Percentiles rank a stretch among this genome's conserved stretches.
phyloP scores from a whole-genome alignment of 75 land plant genomes.

The Cunninghamia lanceolata region DNA sequence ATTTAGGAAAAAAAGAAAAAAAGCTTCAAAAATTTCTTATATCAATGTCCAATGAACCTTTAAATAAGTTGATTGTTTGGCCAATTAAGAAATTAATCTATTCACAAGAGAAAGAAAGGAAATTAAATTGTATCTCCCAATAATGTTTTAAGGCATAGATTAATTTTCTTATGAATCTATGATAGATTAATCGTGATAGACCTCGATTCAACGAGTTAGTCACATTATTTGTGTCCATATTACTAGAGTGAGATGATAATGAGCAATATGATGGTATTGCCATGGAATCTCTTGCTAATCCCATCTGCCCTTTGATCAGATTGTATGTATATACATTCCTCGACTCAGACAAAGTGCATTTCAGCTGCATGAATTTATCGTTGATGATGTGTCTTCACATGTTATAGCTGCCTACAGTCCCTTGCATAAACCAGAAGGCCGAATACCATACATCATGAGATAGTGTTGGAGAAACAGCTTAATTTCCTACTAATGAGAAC shows the following conservation, averaged over 20 bases:
- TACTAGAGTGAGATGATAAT: background rate
- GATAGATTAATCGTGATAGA: background rate
- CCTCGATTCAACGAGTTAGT: too few relatives aligned
- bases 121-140: background rate
- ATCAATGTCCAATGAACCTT: too few relatives aligned
- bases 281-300: background rate
- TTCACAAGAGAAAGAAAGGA: background rate
- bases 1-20: too few relatives aligned
- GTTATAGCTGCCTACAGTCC: background rate
- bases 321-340: background rate
- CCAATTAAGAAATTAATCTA: too few relatives aligned
- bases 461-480: too few relatives aligned
- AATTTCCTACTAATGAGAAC: too few relatives aligned
- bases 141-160: background rate
- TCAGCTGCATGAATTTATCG: too few relatives aligned
- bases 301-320: background rate
- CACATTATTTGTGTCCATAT: background rate
- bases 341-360: background rate
- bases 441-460: too few relatives aligned
- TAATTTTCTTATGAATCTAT: too few relatives aligned
- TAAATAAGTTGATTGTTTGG: too few relatives aligned
- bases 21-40: too few relatives aligned
- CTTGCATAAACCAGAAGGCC: background rate
- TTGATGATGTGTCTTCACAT: background rate
- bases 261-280: background rate